These are phyloP conservation scores for Pestalotiopsis sp. DNA, from an alignment of 2,329 filamentous ascomycete genomes.

Conservation along the genomic window DNA sequence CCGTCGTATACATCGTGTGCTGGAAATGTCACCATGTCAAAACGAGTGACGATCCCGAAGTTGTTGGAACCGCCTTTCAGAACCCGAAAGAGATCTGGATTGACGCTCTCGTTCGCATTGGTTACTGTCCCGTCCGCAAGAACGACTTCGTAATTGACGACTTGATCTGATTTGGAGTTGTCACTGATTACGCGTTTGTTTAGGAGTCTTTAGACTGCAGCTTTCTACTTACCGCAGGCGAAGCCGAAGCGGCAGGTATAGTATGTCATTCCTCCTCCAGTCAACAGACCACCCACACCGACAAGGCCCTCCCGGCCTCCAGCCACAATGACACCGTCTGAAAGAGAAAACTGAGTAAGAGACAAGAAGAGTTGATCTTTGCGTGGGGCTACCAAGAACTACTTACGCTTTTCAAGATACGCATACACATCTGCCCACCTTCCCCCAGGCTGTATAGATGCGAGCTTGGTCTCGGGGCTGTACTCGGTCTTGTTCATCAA, in stretches of 20 bases:
- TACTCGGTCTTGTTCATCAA: constrained; percentile 29
- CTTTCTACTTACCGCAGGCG: constrained; percentile 39
- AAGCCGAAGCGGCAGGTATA: constrained; percentile 37
- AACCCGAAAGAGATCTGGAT: constrained; percentile 12
- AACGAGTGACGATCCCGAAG: constrained; percentile 19
- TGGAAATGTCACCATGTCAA: constrained; percentile 20
- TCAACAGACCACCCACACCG: constrained; percentile 23
- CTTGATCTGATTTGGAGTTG: constrained; percentile 6
- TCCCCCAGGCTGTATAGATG: constrained; percentile 18
- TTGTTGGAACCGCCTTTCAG: constrained; percentile 16
- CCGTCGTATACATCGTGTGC: constrained; percentile 20
- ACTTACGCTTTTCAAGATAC: constrained; percentile 12
- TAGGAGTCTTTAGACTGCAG: background rate
- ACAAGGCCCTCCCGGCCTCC: constrained; percentile 18
- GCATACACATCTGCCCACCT: constrained; percentile 16
- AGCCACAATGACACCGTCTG: constrained; percentile 16
- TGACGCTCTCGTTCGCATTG: constrained; percentile 10
- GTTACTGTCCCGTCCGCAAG: constrained; percentile 14
- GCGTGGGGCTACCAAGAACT: background rate
- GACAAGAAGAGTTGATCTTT: background rate
- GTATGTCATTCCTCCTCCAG: constrained; percentile 20
- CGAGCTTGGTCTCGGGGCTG: constrained; percentile 27
- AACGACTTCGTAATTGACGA: constrained; percentile 15
- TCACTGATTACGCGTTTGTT: background rate
- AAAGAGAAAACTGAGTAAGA: constrained; percentile 9